Conservation (phyloP, 2,329 filamentous ascomycete species). For the Mycogone perniciosa region DNA sequence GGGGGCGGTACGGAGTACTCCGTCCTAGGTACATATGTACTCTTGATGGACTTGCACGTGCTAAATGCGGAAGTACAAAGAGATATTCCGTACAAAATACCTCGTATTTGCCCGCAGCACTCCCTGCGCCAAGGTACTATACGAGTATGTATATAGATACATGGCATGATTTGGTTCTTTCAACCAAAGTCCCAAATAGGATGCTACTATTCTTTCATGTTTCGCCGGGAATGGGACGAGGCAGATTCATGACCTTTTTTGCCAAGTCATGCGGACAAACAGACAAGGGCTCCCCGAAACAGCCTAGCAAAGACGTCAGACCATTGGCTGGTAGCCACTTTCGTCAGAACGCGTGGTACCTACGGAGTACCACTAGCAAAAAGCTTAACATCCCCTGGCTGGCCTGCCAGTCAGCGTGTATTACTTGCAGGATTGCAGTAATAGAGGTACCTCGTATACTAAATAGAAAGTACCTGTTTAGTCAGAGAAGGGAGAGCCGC, state of each 20-base stretch:
- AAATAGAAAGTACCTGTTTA: too few relatives aligned
- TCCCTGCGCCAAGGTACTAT: not conserved
- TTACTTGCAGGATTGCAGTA: not conserved
- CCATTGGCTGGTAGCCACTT: slow-evolving; percentile 7
- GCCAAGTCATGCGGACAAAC: not conserved
- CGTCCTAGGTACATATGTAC: too few relatives aligned
- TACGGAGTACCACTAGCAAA: slow-evolving; percentile 1
- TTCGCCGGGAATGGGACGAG: too few relatives aligned
- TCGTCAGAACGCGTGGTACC: not conserved
- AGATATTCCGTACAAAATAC: slow-evolving; percentile 1
- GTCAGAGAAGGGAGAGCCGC: too few relatives aligned
- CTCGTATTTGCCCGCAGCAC: slow-evolving; percentile 1
- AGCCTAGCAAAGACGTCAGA: slow-evolving; percentile 9
- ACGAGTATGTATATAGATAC: too few relatives aligned
- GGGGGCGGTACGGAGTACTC: not conserved
- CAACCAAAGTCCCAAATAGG: too few relatives aligned
- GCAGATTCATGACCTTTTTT: not conserved
- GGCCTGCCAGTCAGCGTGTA: not conserved
- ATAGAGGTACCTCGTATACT: too few relatives aligned
- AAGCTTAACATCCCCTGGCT: slow-evolving; percentile 9
- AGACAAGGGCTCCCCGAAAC: slow-evolving; percentile 4
- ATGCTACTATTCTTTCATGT: too few relatives aligned
- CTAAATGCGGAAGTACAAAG: not conserved
- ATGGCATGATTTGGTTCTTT: too few relatives aligned
- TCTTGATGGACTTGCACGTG: slow-evolving; percentile 3